phyloP scores from a whole-genome alignment of 495 filamentous ascomycete genomes.

The Endocarpon pusillum region DNA sequence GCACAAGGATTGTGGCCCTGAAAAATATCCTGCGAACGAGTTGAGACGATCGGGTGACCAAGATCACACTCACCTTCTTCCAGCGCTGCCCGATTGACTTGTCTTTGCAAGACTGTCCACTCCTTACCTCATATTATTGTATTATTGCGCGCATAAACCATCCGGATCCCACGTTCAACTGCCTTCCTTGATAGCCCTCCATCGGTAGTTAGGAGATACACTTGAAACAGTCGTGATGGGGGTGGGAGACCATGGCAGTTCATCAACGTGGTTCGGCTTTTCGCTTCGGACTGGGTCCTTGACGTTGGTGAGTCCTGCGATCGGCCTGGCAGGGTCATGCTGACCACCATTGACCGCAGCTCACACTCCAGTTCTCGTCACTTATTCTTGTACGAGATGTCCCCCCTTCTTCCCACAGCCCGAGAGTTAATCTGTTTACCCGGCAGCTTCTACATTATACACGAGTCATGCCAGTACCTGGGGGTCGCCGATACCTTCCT shows the following conservation, averaged over 20 bases:
- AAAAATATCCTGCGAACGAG: no score
- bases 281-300: background rate
- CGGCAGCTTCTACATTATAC: constrained; percentile 78
- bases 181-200: background rate
- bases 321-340: constrained; percentile 3
- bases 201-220: background rate
- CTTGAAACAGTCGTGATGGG: background rate
- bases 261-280: background rate
- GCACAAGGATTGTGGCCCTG: no score
- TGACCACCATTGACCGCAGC: constrained; percentile 28
- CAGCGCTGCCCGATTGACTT: no score
- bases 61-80: no score
- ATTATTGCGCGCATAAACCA: no score
- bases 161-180: no score
- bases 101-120: no score
- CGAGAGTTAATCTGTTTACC: constrained; percentile 6
- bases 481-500: constrained; percentile 73
- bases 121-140: no score
- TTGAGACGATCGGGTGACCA: no score
- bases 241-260: background rate
- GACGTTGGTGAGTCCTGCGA: background rate
- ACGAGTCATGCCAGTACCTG: constrained; percentile 66
- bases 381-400: constrained; percentile 45
- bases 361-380: constrained; percentile 65
- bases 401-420: background rate